Conservation (phyloP, 164 flowering plant genomes). For the Vitis rupestris region DNA sequence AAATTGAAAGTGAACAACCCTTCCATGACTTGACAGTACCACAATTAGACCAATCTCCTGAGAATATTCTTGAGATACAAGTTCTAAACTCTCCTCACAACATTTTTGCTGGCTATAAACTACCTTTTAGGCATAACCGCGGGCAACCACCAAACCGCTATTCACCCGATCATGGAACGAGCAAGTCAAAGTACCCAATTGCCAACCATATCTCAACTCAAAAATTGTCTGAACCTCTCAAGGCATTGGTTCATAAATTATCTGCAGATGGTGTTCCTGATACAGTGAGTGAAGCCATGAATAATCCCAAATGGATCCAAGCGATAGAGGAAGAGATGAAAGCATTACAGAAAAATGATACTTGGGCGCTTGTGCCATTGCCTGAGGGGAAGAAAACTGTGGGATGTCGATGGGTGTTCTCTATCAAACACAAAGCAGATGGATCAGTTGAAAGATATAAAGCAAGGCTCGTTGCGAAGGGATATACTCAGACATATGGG, state of each 20-base stretch:
- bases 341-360: too few relatives aligned
- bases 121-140: constrained; percentile 2
- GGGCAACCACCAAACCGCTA: not conserved
- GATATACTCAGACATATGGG: too few relatives aligned
- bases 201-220: constrained; percentile 1
- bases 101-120: not conserved
- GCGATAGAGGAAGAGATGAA: too few relatives aligned
- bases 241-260: too few relatives aligned
- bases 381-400: too few relatives aligned
- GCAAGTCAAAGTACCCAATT: not conserved
- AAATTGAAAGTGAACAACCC: not conserved
- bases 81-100: not conserved
- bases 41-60: not conserved
- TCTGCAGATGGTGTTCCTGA: not conserved
- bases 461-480: too few relatives aligned
- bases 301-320: too few relatives aligned
- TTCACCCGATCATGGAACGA: not conserved
- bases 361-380: too few relatives aligned
- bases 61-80: not conserved
- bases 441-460: too few relatives aligned
- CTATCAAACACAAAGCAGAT: too few relatives aligned
- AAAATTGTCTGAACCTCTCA: not conserved
- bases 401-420: too few relatives aligned
- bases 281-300: too few relatives aligned
- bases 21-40: not conserved